A percentile compares a stretch with the other conserved stretches of the same genome.
phyloP scores from a whole-genome alignment of 805 yeast species.

The Starmerella bacillaris region DNA sequence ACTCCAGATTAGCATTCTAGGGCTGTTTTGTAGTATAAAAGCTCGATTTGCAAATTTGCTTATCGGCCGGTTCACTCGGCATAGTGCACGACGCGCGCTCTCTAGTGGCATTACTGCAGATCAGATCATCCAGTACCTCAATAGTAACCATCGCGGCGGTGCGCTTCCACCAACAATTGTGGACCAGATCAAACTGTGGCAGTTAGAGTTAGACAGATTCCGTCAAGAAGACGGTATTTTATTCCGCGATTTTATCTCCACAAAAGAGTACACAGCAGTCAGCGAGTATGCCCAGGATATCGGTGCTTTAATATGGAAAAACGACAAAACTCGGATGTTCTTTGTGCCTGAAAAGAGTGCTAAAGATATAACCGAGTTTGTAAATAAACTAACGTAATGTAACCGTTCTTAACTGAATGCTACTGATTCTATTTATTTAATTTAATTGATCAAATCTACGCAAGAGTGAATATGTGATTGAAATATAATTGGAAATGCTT shows the following conservation, averaged over 20 bases:
- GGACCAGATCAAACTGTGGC: slow-evolving; percentile 93
- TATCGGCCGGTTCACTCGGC: slow-evolving; percentile 82
- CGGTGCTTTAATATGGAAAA: slow-evolving; percentile 83
- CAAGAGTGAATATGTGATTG: too few species aligned
- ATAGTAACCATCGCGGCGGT: slow-evolving; percentile 59
- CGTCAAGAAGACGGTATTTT: slow-evolving; percentile 71
- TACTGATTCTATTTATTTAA: too few species aligned
- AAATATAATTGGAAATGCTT: too few species aligned
- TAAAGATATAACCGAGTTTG: slow-evolving; percentile 9
- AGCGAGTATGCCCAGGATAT: slow-evolving; percentile 71
- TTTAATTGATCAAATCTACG: too few species aligned
- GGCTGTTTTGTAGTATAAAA: slow-evolving; percentile 68
- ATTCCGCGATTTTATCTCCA: slow-evolving; percentile 67
- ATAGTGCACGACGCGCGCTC: slow-evolving; percentile 70
- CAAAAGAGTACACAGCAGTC: slow-evolving; percentile 55
- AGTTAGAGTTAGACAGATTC: slow-evolving; percentile 82
- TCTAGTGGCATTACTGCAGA: slow-evolving; percentile 84
- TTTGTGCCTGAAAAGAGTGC: slow-evolving; percentile 42
- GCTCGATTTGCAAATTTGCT: slow-evolving; percentile 83
- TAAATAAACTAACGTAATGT: slow-evolving; percentile 6
- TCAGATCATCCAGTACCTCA: slow-evolving; percentile 75
- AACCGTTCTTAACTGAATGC: too few species aligned
- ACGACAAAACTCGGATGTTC: slow-evolving; percentile 46
- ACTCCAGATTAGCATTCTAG: slow-evolving; percentile 78
- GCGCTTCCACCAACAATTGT: slow-evolving; percentile 91